Evolutionary conservation across 768 basidiomycete species (phyloP).

Genomic region (Tulasnella sp.): DNA sequence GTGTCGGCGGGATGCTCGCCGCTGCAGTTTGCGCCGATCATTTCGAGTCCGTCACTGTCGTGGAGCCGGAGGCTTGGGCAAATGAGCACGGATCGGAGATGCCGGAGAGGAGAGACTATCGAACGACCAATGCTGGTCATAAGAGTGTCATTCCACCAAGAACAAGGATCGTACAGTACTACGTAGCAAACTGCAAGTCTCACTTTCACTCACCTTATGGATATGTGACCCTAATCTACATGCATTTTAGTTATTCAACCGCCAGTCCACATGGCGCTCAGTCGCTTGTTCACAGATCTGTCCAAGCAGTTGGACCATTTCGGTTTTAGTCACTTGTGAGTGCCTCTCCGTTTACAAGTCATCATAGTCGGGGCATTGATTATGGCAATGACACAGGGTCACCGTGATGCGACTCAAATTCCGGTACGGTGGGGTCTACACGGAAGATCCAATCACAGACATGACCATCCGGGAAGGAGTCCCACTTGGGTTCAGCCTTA

Average conservation of each 20-base stretch:
- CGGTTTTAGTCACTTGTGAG: background rate
- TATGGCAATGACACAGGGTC: background rate
- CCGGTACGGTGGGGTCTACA: constrained; percentile 14
- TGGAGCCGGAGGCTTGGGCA: constrained; percentile 3
- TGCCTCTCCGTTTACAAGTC: background rate
- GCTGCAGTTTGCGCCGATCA: constrained; percentile 3
- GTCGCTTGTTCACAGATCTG: constrained; percentile 19
- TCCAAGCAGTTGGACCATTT: constrained; percentile 14
- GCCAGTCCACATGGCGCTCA: constrained; percentile 15
- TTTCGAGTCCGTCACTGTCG: constrained; percentile 1
- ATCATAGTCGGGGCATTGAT: background rate
- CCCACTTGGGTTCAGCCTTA: constrained; percentile 19
- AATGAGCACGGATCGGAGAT: background rate
- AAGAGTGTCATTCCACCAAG: background rate
- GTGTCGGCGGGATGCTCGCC: constrained; percentile 2
- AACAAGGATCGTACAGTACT: constrained; percentile 1
- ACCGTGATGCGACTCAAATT: constrained; percentile 8
- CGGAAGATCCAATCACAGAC: background rate
- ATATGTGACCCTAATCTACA: too few relatives aligned
- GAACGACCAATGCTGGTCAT: background rate
- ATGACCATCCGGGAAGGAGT: background rate
- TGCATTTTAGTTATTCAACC: constrained; percentile 20
- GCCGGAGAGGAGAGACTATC: background rate
- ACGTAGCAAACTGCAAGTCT: background rate
- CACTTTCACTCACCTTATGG: too few relatives aligned